phyloP scores from a whole-genome alignment of 164 flowering plant species.

The Euptelea pleiosperma region DNA sequence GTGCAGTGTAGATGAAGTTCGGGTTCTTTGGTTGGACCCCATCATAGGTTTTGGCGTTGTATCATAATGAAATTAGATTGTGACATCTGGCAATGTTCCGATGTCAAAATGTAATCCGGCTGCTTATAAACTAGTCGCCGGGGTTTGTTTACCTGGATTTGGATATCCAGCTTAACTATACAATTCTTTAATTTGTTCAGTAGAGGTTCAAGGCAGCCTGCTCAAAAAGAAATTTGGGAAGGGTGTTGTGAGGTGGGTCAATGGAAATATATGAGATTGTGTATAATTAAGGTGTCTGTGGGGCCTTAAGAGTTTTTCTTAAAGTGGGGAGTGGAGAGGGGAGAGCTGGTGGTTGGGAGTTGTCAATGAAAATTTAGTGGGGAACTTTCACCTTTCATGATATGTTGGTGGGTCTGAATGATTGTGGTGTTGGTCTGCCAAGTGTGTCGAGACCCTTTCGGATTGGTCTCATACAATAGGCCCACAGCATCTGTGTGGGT shows the following conservation, averaged over 20 bases:
- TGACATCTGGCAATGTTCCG: conserved; percentile 5
- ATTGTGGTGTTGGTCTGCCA: not conserved
- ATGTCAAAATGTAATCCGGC: not conserved
- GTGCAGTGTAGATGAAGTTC: conserved; percentile 4
- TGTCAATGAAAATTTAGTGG: not conserved
- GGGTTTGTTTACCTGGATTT: conserved; percentile 12
- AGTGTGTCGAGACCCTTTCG: not conserved
- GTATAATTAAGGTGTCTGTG: conserved; percentile 3
- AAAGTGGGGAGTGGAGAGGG: not conserved
- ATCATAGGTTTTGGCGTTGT: conserved; percentile 9
- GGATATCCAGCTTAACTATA: conserved; percentile 17
- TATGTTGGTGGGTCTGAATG: conserved; percentile 4
- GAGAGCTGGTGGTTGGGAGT: conserved; percentile 9
- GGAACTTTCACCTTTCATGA: not conserved
- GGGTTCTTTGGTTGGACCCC: not conserved
- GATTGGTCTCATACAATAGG: not conserved
- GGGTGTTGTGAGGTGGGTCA: not conserved
- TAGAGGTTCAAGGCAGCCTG: conserved; percentile 1
- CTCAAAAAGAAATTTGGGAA: not conserved
- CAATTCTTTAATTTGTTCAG: conserved; percentile 37
- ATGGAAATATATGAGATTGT: not conserved
- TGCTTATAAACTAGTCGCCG: not conserved
- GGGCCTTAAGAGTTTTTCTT: not conserved
- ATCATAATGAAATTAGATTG: not conserved
- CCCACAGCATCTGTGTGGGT: not conserved